Conservation (phyloP, 78 protist genomes). For the Diacronema lutheri region DNA sequence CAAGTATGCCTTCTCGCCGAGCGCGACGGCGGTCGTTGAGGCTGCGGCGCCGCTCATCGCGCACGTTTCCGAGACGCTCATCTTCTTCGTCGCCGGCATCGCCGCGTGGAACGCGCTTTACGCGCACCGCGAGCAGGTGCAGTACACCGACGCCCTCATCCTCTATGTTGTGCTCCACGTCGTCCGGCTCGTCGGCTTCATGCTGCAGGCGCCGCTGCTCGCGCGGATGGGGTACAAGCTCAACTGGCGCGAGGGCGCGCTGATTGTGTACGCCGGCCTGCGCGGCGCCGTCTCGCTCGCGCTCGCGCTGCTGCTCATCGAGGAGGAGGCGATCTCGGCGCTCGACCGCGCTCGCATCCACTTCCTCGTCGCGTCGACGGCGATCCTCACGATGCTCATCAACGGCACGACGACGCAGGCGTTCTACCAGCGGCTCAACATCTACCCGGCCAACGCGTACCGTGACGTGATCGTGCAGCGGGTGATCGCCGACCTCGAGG, state of each 20-base stretch:
- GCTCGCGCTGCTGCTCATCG: slow-evolving; percentile 45
- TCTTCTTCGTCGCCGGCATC: slow-evolving; percentile 35
- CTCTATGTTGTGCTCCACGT: slow-evolving; percentile 26
- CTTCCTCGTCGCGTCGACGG: slow-evolving; percentile 41
- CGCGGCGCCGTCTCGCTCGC: slow-evolving; percentile 68
- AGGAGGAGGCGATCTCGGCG: not conserved
- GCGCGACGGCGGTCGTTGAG: too few relatives aligned
- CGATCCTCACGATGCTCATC: slow-evolving; percentile 41
- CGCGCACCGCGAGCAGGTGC: not conserved
- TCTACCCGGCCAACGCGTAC: too few relatives aligned
- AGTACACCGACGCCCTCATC: not conserved
- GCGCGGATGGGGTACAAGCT: slow-evolving; percentile 15
- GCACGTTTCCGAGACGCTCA: slow-evolving; percentile 19
- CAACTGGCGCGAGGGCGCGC: not conserved
- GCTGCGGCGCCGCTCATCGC: slow-evolving; percentile 5
- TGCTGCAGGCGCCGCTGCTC: not conserved
- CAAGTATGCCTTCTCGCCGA: too few relatives aligned
- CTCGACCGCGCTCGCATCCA: slow-evolving; percentile 4
- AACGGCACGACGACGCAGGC: slow-evolving; percentile 15
- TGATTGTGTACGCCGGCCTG: slow-evolving; percentile 49
- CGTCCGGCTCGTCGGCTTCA: not conserved
- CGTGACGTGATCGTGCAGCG: too few relatives aligned
- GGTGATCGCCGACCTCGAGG: too few relatives aligned
- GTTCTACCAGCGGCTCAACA: not conserved
- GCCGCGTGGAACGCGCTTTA: not conserved